Evolutionary conservation across 805 yeast species (phyloP).

Genomic region (Lipomyces kockii): DNA sequence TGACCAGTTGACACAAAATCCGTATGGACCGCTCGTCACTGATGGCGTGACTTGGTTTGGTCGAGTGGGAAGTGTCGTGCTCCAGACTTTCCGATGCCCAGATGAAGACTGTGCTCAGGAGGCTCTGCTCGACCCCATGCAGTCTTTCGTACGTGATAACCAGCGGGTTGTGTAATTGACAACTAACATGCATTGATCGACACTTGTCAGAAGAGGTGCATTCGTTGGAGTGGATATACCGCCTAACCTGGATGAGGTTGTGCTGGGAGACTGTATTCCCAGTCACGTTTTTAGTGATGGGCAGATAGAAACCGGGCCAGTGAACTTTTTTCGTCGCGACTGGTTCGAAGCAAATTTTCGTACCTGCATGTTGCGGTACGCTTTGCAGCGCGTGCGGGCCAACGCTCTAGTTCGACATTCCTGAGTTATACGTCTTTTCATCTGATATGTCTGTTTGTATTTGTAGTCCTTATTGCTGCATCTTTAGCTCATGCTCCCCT

Average conservation of each 20-base stretch:
- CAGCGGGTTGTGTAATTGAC: not conserved
- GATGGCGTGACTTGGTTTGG: conserved; percentile 3
- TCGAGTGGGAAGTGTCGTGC: not conserved
- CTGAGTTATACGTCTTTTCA: not conserved
- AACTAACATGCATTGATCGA: not conserved
- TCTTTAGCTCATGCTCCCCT: too few species aligned
- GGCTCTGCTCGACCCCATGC: not conserved
- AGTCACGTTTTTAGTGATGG: not conserved
- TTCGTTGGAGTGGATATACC: not conserved
- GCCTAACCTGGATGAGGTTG: not conserved
- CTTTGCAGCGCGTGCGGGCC: not conserved
- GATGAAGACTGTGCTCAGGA: not conserved
- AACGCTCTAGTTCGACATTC: not conserved
- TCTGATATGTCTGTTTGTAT: not conserved
- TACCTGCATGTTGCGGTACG: not conserved
- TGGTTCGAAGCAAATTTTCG: not conserved
- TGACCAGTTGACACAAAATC: not conserved
- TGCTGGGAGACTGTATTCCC: not conserved
- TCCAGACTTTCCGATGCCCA: conserved; percentile 1
- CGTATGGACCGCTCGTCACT: not conserved
- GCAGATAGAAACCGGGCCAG: not conserved
- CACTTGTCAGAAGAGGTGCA: not conserved
- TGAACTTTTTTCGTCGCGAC: not conserved
- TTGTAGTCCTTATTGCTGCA: too few species aligned
- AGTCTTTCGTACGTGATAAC: conserved; percentile 3